A percentile compares a stretch with the other conserved stretches of the same genome.
Conservation (phyloP, 78 protist species). For the Pigoraptor vietnamica region DNA sequence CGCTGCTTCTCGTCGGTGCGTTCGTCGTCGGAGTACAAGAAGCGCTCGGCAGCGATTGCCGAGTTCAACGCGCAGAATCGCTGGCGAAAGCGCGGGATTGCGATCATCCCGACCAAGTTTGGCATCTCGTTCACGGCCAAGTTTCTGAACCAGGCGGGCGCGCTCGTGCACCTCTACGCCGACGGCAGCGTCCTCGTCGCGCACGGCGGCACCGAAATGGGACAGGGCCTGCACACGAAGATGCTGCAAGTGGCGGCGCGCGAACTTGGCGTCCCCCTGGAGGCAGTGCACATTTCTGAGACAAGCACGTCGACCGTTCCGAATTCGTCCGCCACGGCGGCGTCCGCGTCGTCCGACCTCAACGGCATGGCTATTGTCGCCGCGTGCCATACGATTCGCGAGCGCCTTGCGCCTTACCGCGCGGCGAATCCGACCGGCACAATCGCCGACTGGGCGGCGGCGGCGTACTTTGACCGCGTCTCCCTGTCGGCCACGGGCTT, state of each 20-base stretch:
- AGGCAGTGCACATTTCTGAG: conserved; percentile 62
- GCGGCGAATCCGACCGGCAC: conserved; percentile 3
- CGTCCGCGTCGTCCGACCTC: conserved; percentile 81
- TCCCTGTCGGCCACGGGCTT: conserved; percentile 83
- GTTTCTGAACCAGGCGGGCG: conserved; percentile 81
- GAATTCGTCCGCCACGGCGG: conserved; percentile 90
- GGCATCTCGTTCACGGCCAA: conserved; percentile 81
- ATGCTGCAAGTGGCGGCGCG: conserved; percentile 74
- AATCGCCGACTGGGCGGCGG: conserved; percentile 23
- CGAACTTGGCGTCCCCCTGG: conserved; percentile 64
- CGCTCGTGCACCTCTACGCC: conserved; percentile 54
- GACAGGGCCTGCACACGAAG: conserved; percentile 94
- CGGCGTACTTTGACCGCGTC: conserved; percentile 71
- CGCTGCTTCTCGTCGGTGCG: neutral
- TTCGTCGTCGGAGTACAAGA: neutral
- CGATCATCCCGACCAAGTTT: conserved; percentile 74
- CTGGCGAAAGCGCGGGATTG: conserved; percentile 86
- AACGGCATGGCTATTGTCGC: conserved; percentile 87
- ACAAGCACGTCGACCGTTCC: conserved; percentile 76
- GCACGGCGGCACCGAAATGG: conserved; percentile 97
- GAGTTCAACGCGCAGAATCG: conserved; percentile 76
- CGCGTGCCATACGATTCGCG: conserved; percentile 78
- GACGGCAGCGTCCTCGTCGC: conserved; percentile 92
- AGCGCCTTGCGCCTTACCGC: conserved; percentile 62
- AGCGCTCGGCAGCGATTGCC: conserved; percentile 12